These are phyloP conservation scores for Beta lomatogona DNA, from an alignment of 179 eudicot species.

Conservation along the genomic window DNA sequence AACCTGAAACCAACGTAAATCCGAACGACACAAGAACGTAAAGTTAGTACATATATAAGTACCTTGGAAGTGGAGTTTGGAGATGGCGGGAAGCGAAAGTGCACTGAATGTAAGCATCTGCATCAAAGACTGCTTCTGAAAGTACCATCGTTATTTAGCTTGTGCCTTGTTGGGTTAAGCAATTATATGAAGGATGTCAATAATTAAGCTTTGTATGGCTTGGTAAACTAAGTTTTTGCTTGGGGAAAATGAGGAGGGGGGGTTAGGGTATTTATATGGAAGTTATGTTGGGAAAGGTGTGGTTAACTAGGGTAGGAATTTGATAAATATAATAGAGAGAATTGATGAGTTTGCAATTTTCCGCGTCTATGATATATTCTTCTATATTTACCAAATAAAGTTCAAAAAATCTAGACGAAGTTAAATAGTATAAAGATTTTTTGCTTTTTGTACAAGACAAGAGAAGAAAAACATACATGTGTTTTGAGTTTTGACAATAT, in stretches of 20 bases:
- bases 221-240: not conserved
- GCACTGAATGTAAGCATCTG: constrained; percentile 23
- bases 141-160: constrained; percentile 16
- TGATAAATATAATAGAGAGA: too few relatives aligned
- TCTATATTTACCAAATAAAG: not conserved
- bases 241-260: not conserved
- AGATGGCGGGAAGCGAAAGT: constrained; percentile 31
- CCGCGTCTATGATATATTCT: not conserved
- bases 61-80: constrained; percentile 29
- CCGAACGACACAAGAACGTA: not conserved
- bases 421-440: too few relatives aligned
- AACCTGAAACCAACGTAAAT: not conserved
- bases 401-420: not conserved
- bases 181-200: not conserved
- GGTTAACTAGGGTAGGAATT: not conserved
- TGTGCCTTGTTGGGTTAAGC: not conserved
- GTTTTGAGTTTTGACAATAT: too few relatives aligned
- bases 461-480: not conserved
- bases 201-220: too few relatives aligned
- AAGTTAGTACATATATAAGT: not conserved
- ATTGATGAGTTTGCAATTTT: not conserved
- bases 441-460: constrained; percentile 9
- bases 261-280: constrained; percentile 1
- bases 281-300: not conserved
- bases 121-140: not conserved